Percentiles rank a stretch among this genome's conserved stretches.
Evolutionary conservation across 2,329 filamentous ascomycete species (phyloP).

Genomic region (Talaromyces sp.): DNA sequence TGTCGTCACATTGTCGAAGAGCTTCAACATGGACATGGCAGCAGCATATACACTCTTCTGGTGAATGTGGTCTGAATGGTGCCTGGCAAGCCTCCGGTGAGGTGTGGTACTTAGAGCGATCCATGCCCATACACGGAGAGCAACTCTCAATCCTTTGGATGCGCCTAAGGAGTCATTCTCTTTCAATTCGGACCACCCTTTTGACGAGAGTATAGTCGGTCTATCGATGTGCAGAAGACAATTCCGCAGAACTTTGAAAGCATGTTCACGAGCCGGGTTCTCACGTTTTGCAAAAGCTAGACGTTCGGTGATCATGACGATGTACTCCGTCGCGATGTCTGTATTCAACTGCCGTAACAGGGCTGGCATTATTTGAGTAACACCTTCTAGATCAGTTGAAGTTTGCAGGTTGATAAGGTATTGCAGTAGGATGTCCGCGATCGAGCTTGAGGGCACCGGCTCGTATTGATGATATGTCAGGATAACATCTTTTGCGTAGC

Average conservation of each 20-base stretch:
- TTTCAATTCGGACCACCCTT: constrained; percentile 29
- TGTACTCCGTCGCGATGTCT: constrained; percentile 28
- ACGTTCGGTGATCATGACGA: constrained; percentile 36
- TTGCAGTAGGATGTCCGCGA: constrained; percentile 29
- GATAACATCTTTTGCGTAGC: constrained; percentile 33
- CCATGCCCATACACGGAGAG: constrained; percentile 37
- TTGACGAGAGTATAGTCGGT: constrained; percentile 26
- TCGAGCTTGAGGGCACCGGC: constrained; percentile 22
- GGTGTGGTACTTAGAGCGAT: constrained; percentile 29
- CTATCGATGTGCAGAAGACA: constrained; percentile 27
- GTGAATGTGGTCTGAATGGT: constrained; percentile 4
- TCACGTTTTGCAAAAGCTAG: constrained; percentile 28
- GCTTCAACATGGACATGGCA: constrained; percentile 28
- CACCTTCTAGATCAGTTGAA: not conserved
- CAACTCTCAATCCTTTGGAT: constrained; percentile 23
- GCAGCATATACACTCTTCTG: constrained; percentile 25
- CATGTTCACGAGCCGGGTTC: constrained; percentile 11
- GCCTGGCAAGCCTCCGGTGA: constrained; percentile 26
- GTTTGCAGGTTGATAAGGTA: not conserved
- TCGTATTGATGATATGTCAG: constrained; percentile 27
- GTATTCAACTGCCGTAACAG: constrained; percentile 27
- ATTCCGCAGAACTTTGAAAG: constrained; percentile 35
- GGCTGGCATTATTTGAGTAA: not conserved
- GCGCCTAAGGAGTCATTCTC: constrained; percentile 2
- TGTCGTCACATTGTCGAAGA: constrained; percentile 28